These are phyloP conservation scores for Monosporascus sp. DNA, from an alignment of 2,329 filamentous ascomycete genomes.

Conservation along the genomic window DNA sequence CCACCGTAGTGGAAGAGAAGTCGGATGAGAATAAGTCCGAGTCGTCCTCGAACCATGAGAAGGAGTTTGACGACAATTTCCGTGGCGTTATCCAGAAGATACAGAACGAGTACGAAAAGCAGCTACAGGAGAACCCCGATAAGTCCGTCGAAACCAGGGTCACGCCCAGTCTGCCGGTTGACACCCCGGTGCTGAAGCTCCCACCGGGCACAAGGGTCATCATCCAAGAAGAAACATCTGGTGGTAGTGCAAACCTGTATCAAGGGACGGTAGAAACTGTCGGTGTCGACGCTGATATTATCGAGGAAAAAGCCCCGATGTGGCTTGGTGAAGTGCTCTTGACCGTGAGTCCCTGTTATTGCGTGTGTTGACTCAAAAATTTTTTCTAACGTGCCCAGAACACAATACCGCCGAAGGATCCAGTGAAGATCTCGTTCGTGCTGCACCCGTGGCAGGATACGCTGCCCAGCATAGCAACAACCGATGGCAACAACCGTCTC, in stretches of 20 bases:
- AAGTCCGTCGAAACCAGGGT: conserved; percentile 56
- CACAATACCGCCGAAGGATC: conserved; percentile 77
- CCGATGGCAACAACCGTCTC: conserved; percentile 80
- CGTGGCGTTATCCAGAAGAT: conserved; percentile 68
- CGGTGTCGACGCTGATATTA: conserved; percentile 69
- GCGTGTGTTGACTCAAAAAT: not conserved
- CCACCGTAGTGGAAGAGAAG: conserved; percentile 70
- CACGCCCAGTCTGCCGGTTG: conserved; percentile 62
- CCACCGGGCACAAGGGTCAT: conserved; percentile 63
- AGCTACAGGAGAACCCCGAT: conserved; percentile 49
- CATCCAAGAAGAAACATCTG: conserved; percentile 63
- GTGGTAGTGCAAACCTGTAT: conserved; percentile 78
- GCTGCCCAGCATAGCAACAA: conserved; percentile 66
- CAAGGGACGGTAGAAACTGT: conserved; percentile 78
- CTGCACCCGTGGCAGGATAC: conserved; percentile 73
- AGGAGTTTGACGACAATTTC: conserved; percentile 71
- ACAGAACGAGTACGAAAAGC: conserved; percentile 66
- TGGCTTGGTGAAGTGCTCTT: conserved; percentile 90
- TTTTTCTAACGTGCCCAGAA: conserved; percentile 47
- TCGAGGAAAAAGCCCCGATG: conserved; percentile 81
- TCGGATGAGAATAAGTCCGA: conserved; percentile 56
- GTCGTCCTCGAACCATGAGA: conserved; percentile 60
- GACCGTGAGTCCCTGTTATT: conserved; percentile 37
- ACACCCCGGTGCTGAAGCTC: conserved; percentile 71
- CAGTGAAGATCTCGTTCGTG: conserved; percentile 92